Evolutionary conservation across 305 asterid genomes (phyloP).

Genomic region (Euphrasia arctica): DNA sequence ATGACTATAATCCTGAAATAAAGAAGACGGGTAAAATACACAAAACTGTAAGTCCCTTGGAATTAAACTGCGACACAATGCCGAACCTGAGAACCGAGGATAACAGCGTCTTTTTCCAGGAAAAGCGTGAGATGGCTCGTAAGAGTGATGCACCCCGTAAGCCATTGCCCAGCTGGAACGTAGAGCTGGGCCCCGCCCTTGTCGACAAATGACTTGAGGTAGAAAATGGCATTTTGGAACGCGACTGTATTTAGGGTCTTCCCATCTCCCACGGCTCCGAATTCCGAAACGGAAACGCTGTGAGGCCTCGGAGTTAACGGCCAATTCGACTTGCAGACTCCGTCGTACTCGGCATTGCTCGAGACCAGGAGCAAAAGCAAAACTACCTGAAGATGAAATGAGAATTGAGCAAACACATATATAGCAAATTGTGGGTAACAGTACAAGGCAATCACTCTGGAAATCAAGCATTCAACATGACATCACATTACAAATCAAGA

Average conservation of each 20-base stretch:
- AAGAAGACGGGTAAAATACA: not conserved
- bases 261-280: conserved; percentile 96
- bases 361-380: conserved; percentile 55
- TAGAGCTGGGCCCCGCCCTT: conserved; percentile 99
- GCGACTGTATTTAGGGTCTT: conserved; percentile 81
- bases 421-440: too few relatives aligned
- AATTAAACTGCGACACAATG: not conserved
- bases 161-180: conserved; percentile 92
- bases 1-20: conserved; percentile 55
- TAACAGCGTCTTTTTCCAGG: conserved; percentile 79
- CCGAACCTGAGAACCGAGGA: conserved; percentile 89
- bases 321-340: conserved; percentile 63
- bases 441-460: too few relatives aligned
- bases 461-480: too few relatives aligned
- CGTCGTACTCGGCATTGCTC: conserved; percentile 40
- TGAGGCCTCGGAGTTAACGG: conserved; percentile 89
- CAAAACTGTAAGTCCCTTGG: too few relatives aligned
- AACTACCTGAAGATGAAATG: conserved; percentile 49
- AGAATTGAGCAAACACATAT: conserved; percentile 7
- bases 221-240: conserved; percentile 95
- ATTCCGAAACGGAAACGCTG: conserved; percentile 86
- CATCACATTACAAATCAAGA: too few relatives aligned
- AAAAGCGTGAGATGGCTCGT: conserved; percentile 96
- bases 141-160: conserved; percentile 81
- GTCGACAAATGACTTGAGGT: conserved; percentile 88